Base-by-base conservation (phyloP, 441 rosid species). In the Corymbia citriodora region DNA sequence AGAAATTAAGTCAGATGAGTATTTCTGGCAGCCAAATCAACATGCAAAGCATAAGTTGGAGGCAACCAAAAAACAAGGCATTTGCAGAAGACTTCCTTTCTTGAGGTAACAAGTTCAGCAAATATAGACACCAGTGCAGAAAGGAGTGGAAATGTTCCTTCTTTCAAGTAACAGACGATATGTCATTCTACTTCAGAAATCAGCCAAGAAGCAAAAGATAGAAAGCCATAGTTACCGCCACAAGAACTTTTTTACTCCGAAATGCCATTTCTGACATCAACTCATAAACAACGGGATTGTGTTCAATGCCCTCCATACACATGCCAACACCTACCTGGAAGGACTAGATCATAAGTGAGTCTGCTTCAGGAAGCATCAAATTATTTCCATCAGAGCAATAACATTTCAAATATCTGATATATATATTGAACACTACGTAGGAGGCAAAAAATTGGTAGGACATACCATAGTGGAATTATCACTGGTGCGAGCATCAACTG, bases 281-380 rank as follows among this genome's bases (percentile, higher is more conserved):
- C 93, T 98, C 99, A 88, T 96, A 97, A 90, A 98, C 99, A 88
- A 98, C 96, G 1, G 99, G 99, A 92, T 98, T 97, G 33, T 98
- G 99, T 94, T 98, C 99, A 92, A 97, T 97, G 89, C 99, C 99
- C 93, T 98, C 99, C 99, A 96, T 96, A 95, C 99, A 98, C 96
- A 96, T 94, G 90, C 99, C 99, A 90, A 98, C 98, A 90, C 99
- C 99, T 50, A 98, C 97, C 99, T 97, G 91, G 91, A 87, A 87
- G 53, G 48, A 65, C 45, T 18, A 31, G 86, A 33, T 33, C 27
- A 87, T 52, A 29, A 55, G 61, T 45, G 85, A 79, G 85, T 79
- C 40, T 55, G 65, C 50, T 87, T 33, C 13, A 87, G 65, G 31
- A 87, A 55, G 59, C 16, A 29, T 27, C 12, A 54, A 87, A 55